Conservation (phyloP, 768 basidiomycete genomes). For the Lactarius vividus region DNA sequence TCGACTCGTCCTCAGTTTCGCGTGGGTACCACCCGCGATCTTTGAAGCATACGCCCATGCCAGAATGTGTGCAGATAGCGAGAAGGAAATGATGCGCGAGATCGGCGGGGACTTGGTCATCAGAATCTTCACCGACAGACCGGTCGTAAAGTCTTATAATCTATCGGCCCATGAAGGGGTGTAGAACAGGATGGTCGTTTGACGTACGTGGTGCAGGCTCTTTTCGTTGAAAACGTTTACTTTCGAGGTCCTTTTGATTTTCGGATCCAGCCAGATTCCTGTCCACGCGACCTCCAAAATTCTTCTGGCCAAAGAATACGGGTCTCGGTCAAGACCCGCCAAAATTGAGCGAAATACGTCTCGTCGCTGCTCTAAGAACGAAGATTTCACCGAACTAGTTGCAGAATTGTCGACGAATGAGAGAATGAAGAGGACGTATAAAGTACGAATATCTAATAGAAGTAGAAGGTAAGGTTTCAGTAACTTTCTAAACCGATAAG, state of each 20-base stretch:
- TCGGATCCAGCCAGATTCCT: slow-evolving; percentile 71
- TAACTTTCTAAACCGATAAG: not conserved
- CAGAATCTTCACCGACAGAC: slow-evolving; percentile 43
- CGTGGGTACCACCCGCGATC: slow-evolving; percentile 91
- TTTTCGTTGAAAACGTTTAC: slow-evolving; percentile 67
- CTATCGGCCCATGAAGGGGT: slow-evolving; percentile 36
- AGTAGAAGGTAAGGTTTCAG: not conserved
- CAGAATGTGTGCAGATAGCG: slow-evolving; percentile 77
- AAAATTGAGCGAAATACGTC: slow-evolving; percentile 67
- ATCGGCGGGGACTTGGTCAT: slow-evolving; percentile 67
- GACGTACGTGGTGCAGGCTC: slow-evolving; percentile 58
- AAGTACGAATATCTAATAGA: slow-evolving; percentile 69
- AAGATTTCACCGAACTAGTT: slow-evolving; percentile 51
- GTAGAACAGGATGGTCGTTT: not conserved
- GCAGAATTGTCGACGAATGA: slow-evolving; percentile 60
- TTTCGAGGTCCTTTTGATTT: slow-evolving; percentile 68
- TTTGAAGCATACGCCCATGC: slow-evolving; percentile 81
- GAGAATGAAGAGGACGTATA: slow-evolving; percentile 69
- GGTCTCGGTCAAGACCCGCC: slow-evolving; percentile 67
- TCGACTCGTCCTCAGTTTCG: slow-evolving; percentile 46
- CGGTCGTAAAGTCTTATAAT: slow-evolving; percentile 76
- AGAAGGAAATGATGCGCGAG: slow-evolving; percentile 86
- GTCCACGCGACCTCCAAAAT: slow-evolving; percentile 76
- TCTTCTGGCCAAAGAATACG: slow-evolving; percentile 55
- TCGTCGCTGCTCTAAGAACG: slow-evolving; percentile 69